Evolutionary conservation across 148 eudicot species (phyloP).

Genomic region (Polygonum maritimum): DNA sequence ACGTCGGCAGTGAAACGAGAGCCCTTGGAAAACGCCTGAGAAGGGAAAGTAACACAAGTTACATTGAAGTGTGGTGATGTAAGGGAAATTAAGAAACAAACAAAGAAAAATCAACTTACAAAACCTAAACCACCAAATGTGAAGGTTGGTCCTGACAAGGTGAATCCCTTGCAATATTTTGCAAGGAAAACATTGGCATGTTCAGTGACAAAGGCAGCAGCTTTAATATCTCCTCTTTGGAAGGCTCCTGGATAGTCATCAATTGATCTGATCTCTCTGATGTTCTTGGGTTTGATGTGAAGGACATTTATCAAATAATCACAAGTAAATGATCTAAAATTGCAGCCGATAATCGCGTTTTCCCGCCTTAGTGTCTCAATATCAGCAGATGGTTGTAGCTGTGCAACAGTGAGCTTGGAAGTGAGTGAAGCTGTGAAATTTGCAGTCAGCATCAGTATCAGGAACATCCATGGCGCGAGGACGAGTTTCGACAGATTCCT

Average conservation of each 20-base stretch:
- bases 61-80: neutral
- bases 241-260: slow-evolving; percentile 26
- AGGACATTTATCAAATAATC: slow-evolving; percentile 20
- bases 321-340: neutral
- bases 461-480: slow-evolving; percentile 26
- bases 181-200: slow-evolving; percentile 33
- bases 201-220: slow-evolving; percentile 28
- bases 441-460: slow-evolving; percentile 21
- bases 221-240: slow-evolving; percentile 26
- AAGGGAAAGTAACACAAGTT: neutral
- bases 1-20: neutral
- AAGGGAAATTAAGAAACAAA: no score
- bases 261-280: slow-evolving; percentile 10
- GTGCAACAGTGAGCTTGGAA: slow-evolving; percentile 25
- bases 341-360: neutral
- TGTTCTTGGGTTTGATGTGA: slow-evolving; percentile 17
- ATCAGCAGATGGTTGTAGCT: slow-evolving; percentile 16
- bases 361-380: slow-evolving; percentile 17
- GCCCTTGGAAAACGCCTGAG: neutral
- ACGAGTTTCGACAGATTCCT: slow-evolving; percentile 19
- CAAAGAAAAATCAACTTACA: slow-evolving; percentile 21
- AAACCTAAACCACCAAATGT: slow-evolving; percentile 33
- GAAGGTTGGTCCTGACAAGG: slow-evolving; percentile 21
- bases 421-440: slow-evolving; percentile 32
- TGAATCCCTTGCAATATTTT: slow-evolving; percentile 24